Evolutionary conservation across 306 rosid species (phyloP), one percentile per base, ranked within the genome.

Genomic region (Vicia faba): DNA sequence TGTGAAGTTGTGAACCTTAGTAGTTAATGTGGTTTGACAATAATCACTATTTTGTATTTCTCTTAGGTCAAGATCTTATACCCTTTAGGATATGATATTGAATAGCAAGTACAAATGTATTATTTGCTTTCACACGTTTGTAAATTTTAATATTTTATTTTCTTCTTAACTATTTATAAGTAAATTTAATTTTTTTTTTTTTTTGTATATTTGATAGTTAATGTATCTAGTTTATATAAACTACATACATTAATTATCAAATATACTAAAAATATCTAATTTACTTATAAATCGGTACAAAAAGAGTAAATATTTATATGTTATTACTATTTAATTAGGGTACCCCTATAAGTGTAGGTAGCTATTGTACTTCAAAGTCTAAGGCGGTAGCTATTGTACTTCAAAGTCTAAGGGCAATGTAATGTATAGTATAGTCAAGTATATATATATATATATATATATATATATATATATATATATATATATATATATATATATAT

Each of bases 11-110:
- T 36, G 36, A 5, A 45, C 14, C 45, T 12, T 20, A 29, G 46
- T 10, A 11, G 35, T 6, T 33, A 7, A 57, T 61, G 75, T 73
- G 58, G 3, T 23, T 64, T 59, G 77, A 73, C 77, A 69, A 73
- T 55, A 38, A 14, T 18, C 73, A 76, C 77, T 65, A 69, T 64
- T 72, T 44, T 29, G 77, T 9, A 64, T 65, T 74, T 45, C 75
- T 45, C 68, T 44, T 71, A 54, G 83, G 81, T 82, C 86, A 82
- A 78, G 69, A 66, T 71, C 76, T 74, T 78, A 33, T 7, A 68
- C 70, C 65, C 16, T 45, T 48, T 57, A 46, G 72, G 60, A 78
- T 66, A 64, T 70, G 35, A 19, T 50, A 74, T 67, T 44, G 50
- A 64, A 23, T 72, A 71, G 58, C 31, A 45, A 64, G 73, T 71